Evolutionary conservation across 371 early-diverging fungal genomes (phyloP).

Genomic region (Phascolomyces articulosus): DNA sequence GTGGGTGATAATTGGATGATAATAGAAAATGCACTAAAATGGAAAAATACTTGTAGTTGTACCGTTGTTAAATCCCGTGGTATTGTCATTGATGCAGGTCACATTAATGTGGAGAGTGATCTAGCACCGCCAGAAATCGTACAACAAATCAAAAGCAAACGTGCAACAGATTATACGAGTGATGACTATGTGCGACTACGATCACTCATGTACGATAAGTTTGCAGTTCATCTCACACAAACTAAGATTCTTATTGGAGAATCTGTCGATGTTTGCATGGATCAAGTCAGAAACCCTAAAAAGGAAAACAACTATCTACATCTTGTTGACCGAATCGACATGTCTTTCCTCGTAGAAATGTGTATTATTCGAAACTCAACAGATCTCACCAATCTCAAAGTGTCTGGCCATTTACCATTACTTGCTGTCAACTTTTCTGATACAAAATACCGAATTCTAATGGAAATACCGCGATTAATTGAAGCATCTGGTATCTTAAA

Average conservation of each 20-base stretch:
- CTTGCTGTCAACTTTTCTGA: conserved; percentile 93
- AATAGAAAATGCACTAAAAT: background rate
- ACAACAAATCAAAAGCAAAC: conserved; percentile 69
- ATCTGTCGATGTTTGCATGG: conserved; percentile 76
- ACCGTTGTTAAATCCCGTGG: conserved; percentile 67
- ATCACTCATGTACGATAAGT: conserved; percentile 90
- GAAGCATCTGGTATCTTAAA: conserved; percentile 47
- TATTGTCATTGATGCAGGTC: conserved; percentile 93
- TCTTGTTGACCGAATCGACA: conserved; percentile 87
- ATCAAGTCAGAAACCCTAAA: conserved; percentile 57
- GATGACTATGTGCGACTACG: conserved; percentile 74
- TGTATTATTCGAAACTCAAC: conserved; percentile 85
- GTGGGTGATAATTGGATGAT: background rate
- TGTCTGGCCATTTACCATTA: conserved; percentile 86
- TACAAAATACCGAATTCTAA: conserved; percentile 89
- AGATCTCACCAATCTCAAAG: conserved; percentile 74
- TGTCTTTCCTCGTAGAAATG: conserved; percentile 79
- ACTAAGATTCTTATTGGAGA: conserved; percentile 86
- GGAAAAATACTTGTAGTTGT: conserved; percentile 47
- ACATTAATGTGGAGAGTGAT: conserved; percentile 85
- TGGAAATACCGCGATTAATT: conserved; percentile 75
- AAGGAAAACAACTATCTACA: conserved; percentile 63
- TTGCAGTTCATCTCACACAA: conserved; percentile 79
- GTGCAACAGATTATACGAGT: conserved; percentile 59
- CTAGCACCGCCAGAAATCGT: conserved; percentile 75